phyloP scores from a whole-genome alignment of 352 stramenopile genomes.

The Globisporangium emineosum region DNA sequence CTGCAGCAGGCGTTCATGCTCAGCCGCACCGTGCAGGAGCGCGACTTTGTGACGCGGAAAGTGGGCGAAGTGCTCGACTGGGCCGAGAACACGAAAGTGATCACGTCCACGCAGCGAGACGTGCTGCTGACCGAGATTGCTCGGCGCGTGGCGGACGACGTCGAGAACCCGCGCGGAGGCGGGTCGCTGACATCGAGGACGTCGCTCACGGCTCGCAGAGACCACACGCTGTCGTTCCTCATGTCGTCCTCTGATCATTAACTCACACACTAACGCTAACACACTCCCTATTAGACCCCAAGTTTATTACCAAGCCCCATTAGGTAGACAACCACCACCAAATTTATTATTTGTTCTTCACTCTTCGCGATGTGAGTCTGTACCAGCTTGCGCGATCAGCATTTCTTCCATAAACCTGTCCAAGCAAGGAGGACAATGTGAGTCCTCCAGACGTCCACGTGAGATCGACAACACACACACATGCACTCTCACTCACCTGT shows the following conservation, averaged over 20 bases:
- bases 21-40: constrained; percentile 67
- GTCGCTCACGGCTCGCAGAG: constrained; percentile 11
- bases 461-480: neutral
- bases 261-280: neutral
- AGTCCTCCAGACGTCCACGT: neutral
- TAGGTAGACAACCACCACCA: neutral
- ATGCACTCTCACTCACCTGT: constrained; percentile 27
- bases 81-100: constrained; percentile 72
- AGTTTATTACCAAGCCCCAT: neutral
- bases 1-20: constrained; percentile 86
- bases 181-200: constrained; percentile 10
- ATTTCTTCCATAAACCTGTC: constrained; percentile 71
- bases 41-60: constrained; percentile 74
- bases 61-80: constrained; percentile 83
- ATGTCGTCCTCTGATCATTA: constrained; percentile 4
- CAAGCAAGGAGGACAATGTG: neutral
- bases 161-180: constrained; percentile 17
- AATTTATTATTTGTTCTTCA: neutral
- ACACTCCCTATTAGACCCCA: neutral
- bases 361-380: constrained; percentile 2
- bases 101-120: constrained; percentile 66
- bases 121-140: constrained; percentile 72
- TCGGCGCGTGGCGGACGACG: constrained; percentile 50
- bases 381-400: constrained; percentile 39
- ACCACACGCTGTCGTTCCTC: constrained; percentile 24